Conservation (phyloP, 805 yeast genomes). For the Jamesozyma rosinii region DNA sequence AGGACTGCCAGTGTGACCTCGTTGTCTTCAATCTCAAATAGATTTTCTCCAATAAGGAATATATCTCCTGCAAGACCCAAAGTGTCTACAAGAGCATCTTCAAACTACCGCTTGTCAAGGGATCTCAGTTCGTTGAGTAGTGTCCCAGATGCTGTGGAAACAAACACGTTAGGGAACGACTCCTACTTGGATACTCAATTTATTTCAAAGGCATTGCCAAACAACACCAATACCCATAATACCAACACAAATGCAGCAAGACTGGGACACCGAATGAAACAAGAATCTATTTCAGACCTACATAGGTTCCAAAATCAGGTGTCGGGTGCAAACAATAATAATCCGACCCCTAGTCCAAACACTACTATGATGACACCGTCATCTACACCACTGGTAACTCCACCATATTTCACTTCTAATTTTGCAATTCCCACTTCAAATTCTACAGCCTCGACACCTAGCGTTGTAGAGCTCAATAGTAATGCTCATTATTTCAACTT, state of each 20-base stretch:
- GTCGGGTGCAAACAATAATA: background rate
- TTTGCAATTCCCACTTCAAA: conserved; percentile 3
- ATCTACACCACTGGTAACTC: conserved; percentile 5
- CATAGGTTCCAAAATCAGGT: conserved; percentile 3
- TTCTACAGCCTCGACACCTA: conserved; percentile 10
- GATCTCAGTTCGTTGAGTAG: conserved; percentile 20
- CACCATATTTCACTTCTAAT: conserved; percentile 8
- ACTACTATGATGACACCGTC: conserved; percentile 7
- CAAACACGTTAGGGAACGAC: conserved; percentile 7
- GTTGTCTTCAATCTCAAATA: conserved; percentile 18
- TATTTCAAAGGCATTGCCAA: background rate
- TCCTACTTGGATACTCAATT: conserved; percentile 21
- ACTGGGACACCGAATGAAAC: conserved; percentile 22
- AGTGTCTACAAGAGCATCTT: conserved; percentile 23
- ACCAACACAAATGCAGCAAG: conserved; percentile 5
- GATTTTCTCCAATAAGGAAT: conserved; percentile 25
- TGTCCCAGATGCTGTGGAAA: conserved; percentile 12
- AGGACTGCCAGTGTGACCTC: conserved; percentile 20
- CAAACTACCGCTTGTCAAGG: conserved; percentile 21
- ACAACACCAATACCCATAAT: conserved; percentile 2
- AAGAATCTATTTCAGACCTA: conserved; percentile 27
- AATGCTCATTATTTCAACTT: background rate
- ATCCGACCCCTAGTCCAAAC: background rate
- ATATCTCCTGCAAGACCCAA: conserved; percentile 27
- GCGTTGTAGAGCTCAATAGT: conserved; percentile 1